Base-by-base conservation (phyloP, 805 yeast species). In the Candida wancherniae region DNA sequence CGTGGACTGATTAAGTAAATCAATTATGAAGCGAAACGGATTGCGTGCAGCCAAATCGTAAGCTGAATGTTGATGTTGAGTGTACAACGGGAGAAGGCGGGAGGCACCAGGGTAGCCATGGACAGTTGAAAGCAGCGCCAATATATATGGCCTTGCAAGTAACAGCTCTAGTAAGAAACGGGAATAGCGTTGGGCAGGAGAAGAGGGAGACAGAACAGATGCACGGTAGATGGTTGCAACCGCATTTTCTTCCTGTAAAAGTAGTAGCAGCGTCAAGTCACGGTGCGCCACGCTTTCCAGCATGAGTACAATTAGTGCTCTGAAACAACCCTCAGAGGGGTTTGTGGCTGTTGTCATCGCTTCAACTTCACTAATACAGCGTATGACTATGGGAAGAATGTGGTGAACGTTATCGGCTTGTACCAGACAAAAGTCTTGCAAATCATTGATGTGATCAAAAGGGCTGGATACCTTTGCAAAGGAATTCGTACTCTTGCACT, bases 1-100 rank as follows among this genome's bases (percentile, higher is more conserved):
- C 14, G 24, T 17, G 2, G 29, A 26, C n/a, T 42, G 49, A 19
- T 42, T 39, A 15, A 42, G 33, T 15, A 40, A 20, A 19, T 45
- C 49, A 9, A 39, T 18, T 4, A 37, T 24, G 19, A 37, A 38
- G 9, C 29, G 31, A 16, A 40, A 36, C 0, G 49, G 49, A 4
- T 22, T 26, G 9, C 19, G 36, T 11, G 28, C 34, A 7, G 45
- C 42, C 7, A 39, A 20, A 8, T 32, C 36, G 16, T 28, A 40
- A 10, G 45, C 47, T 2, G 28, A 17, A 5, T 24, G 33, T 20
- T 33, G 43, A 19, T 28, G 21, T 10, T 34, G 37, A 3, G 40
- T 19, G 24, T 26, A 34, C 12, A 28, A 18, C n/a, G 27, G 33
- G 21, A 34, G 14, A 9, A 40, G 23, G 13, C 32, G 32, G 5